Evolutionary conservation across 2,329 filamentous ascomycete species (phyloP).

Genomic region (Akanthomyces dipterigenus): DNA sequence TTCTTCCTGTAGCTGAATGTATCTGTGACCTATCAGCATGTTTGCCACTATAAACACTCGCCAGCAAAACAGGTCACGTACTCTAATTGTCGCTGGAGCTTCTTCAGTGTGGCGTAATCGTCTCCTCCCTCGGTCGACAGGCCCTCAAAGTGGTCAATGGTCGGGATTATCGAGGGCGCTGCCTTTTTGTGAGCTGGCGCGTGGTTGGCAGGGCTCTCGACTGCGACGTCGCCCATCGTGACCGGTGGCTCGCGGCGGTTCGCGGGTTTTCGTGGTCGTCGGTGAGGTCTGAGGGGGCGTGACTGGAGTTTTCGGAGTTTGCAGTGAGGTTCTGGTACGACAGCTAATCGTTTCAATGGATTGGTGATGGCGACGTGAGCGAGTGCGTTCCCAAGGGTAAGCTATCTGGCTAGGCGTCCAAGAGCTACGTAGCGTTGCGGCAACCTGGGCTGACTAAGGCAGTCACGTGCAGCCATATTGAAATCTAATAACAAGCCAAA

Average conservation of each 20-base stretch:
- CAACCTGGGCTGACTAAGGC: conserved; percentile 7
- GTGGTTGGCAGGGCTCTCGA: conserved; percentile 72
- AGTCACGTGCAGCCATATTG: conserved; percentile 3
- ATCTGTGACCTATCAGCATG: conserved; percentile 41
- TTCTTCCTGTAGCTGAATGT: conserved; percentile 97
- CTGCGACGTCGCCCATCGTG: conserved; percentile 78
- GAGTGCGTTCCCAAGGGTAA: conserved; percentile 1
- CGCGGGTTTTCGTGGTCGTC: background rate
- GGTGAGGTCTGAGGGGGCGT: background rate
- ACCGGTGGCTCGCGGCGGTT: conserved; percentile 10
- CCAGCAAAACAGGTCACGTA: conserved; percentile 37
- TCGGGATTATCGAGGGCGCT: conserved; percentile 73
- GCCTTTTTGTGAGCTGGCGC: conserved; percentile 75
- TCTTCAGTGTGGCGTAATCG: conserved; percentile 93
- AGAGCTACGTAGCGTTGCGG: conserved; percentile 11
- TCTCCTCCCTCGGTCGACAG: conserved; percentile 74
- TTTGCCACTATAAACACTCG: background rate
- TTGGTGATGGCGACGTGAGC: background rate
- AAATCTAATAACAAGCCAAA: no score
- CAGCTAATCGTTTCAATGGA: background rate
- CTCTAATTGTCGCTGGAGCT: conserved; percentile 93
- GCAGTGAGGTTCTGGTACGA: background rate
- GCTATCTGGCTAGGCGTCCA: conserved; percentile 7
- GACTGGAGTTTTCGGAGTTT: background rate
- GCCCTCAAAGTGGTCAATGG: conserved; percentile 85